Percentiles rank a stretch among this genome's conserved stretches.
These are phyloP conservation scores for Isatis tinctoria DNA, from an alignment of 345 rosid species.

Conservation along the genomic window DNA sequence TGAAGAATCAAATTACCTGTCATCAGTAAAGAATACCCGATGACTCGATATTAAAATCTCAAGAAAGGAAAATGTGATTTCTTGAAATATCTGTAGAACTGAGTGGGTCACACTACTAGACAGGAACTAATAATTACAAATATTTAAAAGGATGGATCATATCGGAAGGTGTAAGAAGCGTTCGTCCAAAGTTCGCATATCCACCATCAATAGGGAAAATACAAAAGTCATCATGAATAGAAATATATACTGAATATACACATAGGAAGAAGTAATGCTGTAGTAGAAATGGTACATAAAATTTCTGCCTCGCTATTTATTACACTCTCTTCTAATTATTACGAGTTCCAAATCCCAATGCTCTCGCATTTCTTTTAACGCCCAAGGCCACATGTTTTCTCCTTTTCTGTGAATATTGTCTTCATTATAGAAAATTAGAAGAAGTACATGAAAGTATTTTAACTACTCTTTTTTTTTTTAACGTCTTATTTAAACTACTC, in stretches of 20 bases:
- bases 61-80: background rate
- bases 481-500: too few species aligned
- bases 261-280: background rate
- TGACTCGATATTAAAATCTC: background rate
- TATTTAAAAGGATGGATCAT: background rate
- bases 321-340: constrained; percentile 26
- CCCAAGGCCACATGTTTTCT: constrained; percentile 9
- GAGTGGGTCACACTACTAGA: background rate
- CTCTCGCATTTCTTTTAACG: constrained; percentile 26
- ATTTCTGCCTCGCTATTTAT: constrained; percentile 26
- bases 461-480: too few species aligned
- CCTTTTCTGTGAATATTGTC: background rate
- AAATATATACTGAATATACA: too few species aligned
- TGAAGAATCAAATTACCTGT: background rate
- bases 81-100: background rate
- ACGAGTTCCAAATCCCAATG: constrained; percentile 30
- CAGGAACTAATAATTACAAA: constrained; percentile 14
- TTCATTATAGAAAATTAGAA: background rate
- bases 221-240: constrained; percentile 9
- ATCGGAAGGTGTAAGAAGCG: constrained; percentile 11
- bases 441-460: background rate
- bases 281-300: constrained; percentile 7
- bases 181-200: constrained; percentile 21
- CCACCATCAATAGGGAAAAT: constrained; percentile 1
- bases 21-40: background rate